Base-by-base conservation (phyloP, 2,329 filamentous ascomycete genomes). In the Calonectria pteridis region DNA sequence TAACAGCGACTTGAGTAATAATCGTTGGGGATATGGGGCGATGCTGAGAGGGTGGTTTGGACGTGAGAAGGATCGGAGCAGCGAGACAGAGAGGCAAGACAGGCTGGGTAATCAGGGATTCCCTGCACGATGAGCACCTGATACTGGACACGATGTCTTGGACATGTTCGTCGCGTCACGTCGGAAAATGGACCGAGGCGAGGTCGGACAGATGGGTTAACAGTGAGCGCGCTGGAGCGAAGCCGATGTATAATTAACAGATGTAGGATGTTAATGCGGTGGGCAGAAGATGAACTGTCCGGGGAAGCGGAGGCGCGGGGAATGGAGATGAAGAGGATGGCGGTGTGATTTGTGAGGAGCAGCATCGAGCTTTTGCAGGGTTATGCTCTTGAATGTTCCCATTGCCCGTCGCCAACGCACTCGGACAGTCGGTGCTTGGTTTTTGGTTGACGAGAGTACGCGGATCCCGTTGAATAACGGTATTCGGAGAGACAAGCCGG, bases 1-100 rank as follows among this genome's bases (percentile, higher is more conserved):
- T 68, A 66, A 78, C 72, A 70, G 77, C 78, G 77, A 71, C 58
- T 76, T 62, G 31, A 58, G 78, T 72, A 77, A 72, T 58, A 78
- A 72, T 58, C 74, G 68, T 74, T 59, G 67, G 73, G 71, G 67
- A 70, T 70, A 73, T 31, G 55, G 69, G 68, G 67, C 58, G 67
- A 46, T 67, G 40, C 50, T 50, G 31, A 37, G 16, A 50, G 50
- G 72, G 43, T 72, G 71, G 37, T 72, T 78, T 76, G 77, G 23
- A 14, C 26, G 13, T 35, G 76, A 50, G 40, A 26, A 69, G n/a
- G 23, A 72, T 31, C 13, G 66, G 66, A 37, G 35, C 62, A 72
- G 35, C 11, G 43, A 71, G n/a, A 67, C 18, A 43, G 28, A 37
- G 29, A 55, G 50, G 26, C 31, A 35, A 67, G 31, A 28, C 31